Evolutionary conservation across 83 land plant species (phyloP).

Genomic region (Picea abies): DNA sequence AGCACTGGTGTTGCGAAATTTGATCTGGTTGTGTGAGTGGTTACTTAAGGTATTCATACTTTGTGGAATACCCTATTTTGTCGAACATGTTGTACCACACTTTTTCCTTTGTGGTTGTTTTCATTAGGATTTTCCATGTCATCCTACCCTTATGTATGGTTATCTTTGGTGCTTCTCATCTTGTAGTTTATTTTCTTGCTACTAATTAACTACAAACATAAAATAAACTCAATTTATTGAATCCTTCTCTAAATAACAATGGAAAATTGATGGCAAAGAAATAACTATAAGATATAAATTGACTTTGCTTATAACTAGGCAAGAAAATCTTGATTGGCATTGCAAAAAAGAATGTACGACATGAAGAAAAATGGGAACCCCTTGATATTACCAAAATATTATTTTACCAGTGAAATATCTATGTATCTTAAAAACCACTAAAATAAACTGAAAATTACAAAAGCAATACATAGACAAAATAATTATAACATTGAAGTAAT

Average conservation of each 20-base stretch:
- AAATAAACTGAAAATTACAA: no score
- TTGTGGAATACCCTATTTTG: no score
- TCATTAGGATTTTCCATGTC: neutral
- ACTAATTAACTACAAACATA: neutral
- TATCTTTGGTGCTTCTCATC: slow-evolving; percentile 4
- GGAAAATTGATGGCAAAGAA: neutral
- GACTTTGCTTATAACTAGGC: no score
- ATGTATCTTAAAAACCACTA: neutral
- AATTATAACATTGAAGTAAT: no score
- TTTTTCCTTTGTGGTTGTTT: neutral
- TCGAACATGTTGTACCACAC: neutral
- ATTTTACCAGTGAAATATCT: neutral
- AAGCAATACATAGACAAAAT: no score
- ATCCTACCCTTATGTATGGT: neutral
- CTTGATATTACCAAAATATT: neutral
- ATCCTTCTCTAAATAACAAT: neutral
- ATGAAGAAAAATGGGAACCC: neutral
- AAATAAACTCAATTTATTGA: neutral
- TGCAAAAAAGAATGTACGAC: neutral
- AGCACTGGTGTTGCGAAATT: no score
- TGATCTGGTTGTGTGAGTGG: no score
- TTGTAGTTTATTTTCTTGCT: neutral
- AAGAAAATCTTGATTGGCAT: neutral
- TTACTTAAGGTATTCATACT: no score
- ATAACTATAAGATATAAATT: neutral